Evolutionary conservation across 306 rosid genomes (phyloP), one percentile per base, ranked within the genome.

Genomic region (Echinosophora koreensis): DNA sequence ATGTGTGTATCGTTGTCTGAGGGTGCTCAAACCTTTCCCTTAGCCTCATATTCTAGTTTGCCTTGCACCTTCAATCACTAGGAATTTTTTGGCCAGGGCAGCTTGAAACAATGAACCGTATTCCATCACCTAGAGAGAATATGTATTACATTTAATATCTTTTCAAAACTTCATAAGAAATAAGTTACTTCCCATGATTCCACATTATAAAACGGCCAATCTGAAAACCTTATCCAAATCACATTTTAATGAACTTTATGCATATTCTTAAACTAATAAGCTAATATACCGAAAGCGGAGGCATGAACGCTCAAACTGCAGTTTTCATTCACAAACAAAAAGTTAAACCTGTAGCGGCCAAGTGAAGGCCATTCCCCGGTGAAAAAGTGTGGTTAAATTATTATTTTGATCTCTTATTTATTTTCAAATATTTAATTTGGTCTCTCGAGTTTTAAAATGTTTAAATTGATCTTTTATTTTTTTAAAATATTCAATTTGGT

Each of bases 21-120:
- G 61, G 30, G 30, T 22, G 32, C 38, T 34, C 9, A 60, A 60
- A n/a, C 44, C 22, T 13, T 60, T 18, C 12, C n/a, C 27, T 70
- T 70, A 35, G 62, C 17, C 37, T 5, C 35, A 35, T 62, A 54
- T 71, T 55, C 54, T 22, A 54, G 34, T 35, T 9, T 32, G 6
- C 1, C 13, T 39, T 13, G 15, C 73, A 5, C 32, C 22, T 22
- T 22, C n/a, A n/a, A n/a, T 6, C 35, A 51, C 11, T 47, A 47
- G 65, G 54, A 32, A 63, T 51, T 69, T 10, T 80, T 59, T 67
- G 39, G 10, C 38, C 30, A 64, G 69, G 72, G 76, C 79, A 80
- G 70, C 75, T 76, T 80, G 82, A 76, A 80, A n/a, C n/a, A n/a
- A n/a, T n/a, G n/a, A 22, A 22, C 71, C 54, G 35, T 57, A 71